Evolutionary conservation across 108 stramenopile genomes (phyloP), one percentile per base, ranked within the genome.

Genomic region (Fistulifera pelliculosa): DNA sequence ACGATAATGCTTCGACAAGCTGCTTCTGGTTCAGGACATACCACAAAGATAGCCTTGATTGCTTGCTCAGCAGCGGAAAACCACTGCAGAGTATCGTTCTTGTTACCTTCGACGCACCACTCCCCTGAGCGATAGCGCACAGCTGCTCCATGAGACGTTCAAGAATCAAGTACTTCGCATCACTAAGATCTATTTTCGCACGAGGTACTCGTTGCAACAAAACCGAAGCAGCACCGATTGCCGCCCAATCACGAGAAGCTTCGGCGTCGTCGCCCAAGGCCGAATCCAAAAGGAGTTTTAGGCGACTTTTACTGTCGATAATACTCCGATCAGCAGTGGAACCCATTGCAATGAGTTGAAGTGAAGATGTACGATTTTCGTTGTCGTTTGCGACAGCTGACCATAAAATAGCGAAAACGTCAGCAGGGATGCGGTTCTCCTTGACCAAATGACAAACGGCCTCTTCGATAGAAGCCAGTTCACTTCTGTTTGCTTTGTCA

Each of bases 401-500:
- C 87, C 94, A 90, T 17, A 90, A 68, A 49, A 82, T 77, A 0
- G 73, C 70, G 56, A 92, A 90, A 15, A 89, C 90, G 43, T 88
- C 85, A 1, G 77, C 72, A 21, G 88, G 89, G 38, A 90, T 83
- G 22, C 67, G 60, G 54, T 79, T 85, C 26, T 87, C 69, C 61
- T 79, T 78, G 13, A 93, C 94, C 11, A 90, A 66, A 14, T 74
- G 65, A 25, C 82, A 67, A 42, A 95, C 60, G n/a, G 84, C 91
- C 61, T 97, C 96, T 66, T 98, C 97, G 47, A 98, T 89, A 6
- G 85, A 92, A 12, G 93, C 90, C 15, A 87, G 74, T 56, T 95
- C 94, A 38, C 93, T 91, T 28, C 82, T 75, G 26, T 80, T 83
- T 15, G 92, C 78, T 38, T 82, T 64, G 6, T 74, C 73, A 13